A percentile compares a stretch with the other conserved stretches of the same genome.
phyloP scores from a whole-genome alignment of 805 yeast genomes.

The Saturnispora silvae region DNA sequence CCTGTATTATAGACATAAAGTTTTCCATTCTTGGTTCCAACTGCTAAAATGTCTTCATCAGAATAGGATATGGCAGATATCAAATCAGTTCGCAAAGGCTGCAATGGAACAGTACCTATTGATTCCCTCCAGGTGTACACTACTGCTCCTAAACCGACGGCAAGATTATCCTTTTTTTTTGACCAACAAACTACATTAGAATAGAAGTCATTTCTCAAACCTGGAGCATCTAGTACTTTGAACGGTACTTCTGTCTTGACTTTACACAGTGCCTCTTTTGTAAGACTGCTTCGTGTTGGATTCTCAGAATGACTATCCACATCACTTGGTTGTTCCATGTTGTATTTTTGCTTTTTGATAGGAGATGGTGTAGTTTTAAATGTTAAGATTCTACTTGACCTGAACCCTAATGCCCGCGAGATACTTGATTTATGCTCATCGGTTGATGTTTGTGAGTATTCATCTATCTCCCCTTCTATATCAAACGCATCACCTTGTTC shows the following conservation, averaged over 20 bases:
- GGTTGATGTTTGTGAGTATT: too few relatives aligned
- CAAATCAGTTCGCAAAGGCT: slow-evolving; percentile 29
- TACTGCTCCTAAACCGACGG: slow-evolving; percentile 53
- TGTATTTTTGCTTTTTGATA: slow-evolving; percentile 5
- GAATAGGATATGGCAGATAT: slow-evolving; percentile 54
- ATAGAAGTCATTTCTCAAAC: slow-evolving; percentile 66
- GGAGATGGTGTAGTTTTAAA: slow-evolving; percentile 19
- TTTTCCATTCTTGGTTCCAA: slow-evolving; percentile 51
- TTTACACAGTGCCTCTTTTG: too few relatives aligned
- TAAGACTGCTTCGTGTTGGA: too few relatives aligned
- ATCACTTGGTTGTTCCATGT: slow-evolving; percentile 3
- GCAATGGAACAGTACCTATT: slow-evolving; percentile 35
- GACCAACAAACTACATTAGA: slow-evolving; percentile 73
- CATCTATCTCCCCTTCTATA: slow-evolving; percentile 1
- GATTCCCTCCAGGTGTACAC: slow-evolving; percentile 56
- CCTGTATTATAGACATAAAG: slow-evolving; percentile 29
- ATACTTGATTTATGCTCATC: slow-evolving; percentile 30
- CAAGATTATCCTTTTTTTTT: slow-evolving; percentile 33
- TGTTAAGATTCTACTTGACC: slow-evolving; percentile 32
- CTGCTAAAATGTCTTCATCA: slow-evolving; percentile 33
- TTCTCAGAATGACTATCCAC: neutral
- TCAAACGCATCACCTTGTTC: neutral
- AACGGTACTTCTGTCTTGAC: slow-evolving; percentile 33
- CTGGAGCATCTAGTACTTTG: slow-evolving; percentile 57
- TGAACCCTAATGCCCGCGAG: slow-evolving; percentile 41